Evolutionary conservation across 1,284 basidiomycete species (phyloP).

Genomic region (Mycosarcoma maydis): DNA sequence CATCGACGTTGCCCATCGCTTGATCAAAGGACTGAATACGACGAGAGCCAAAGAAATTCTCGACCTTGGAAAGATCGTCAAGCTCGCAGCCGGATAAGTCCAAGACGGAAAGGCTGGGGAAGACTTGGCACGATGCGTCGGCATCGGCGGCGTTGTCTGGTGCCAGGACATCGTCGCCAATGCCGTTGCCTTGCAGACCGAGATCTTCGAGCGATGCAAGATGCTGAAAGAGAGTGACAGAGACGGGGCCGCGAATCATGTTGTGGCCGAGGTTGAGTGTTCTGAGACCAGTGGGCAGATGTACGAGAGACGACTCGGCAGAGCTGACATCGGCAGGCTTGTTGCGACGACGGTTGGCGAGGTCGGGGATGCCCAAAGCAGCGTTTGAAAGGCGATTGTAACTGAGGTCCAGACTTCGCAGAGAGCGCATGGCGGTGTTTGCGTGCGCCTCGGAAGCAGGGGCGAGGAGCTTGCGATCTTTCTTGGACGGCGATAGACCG

Average conservation of each 20-base stretch:
- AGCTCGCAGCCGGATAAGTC: conserved; percentile 59
- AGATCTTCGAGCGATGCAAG: conserved; percentile 46
- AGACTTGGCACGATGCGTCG: conserved; percentile 7
- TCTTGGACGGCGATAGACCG: conserved; percentile 44
- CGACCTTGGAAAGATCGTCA: conserved; percentile 47
- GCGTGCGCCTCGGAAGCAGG: not conserved
- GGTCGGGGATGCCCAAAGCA: conserved; percentile 38
- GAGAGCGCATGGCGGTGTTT: conserved; percentile 33
- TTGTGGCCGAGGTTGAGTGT: conserved; percentile 55
- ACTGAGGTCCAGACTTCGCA: conserved; percentile 51
- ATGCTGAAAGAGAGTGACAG: conserved; percentile 30
- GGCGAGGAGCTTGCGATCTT: conserved; percentile 22
- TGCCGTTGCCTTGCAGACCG: conserved; percentile 53
- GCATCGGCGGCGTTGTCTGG: not conserved
- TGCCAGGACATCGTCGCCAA: conserved; percentile 55
- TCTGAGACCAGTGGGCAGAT: conserved; percentile 42
- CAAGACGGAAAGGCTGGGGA: conserved; percentile 39
- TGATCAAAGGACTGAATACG: conserved; percentile 35
- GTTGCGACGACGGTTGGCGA: conserved; percentile 26
- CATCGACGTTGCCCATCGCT: conserved; percentile 26
- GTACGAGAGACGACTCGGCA: not conserved
- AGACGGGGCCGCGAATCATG: conserved; percentile 52
- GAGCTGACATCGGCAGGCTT: conserved; percentile 3
- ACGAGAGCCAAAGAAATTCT: conserved; percentile 49
- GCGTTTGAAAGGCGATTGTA: conserved; percentile 53